Percentiles rank a stretch among this genome's conserved stretches.
Conservation (phyloP, 2,329 filamentous ascomycete species). For the Dryadomyces sulphureus region DNA sequence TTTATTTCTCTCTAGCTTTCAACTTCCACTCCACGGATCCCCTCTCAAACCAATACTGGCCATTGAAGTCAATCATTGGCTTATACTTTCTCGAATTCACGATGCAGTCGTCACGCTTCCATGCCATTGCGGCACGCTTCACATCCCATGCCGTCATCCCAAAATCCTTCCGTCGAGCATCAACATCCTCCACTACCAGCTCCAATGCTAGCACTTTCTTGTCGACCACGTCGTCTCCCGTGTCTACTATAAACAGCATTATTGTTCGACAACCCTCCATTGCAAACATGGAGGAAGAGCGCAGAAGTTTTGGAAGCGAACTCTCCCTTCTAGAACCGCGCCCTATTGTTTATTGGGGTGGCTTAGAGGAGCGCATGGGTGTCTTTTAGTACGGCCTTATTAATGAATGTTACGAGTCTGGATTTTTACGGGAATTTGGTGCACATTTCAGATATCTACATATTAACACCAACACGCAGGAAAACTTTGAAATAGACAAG, state of each 20-base stretch:
- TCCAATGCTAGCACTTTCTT: constrained; percentile 23
- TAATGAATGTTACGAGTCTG: not conserved
- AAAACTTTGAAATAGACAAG: too few species aligned
- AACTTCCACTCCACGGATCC: not conserved
- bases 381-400: constrained; percentile 12
- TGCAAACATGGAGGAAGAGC: constrained; percentile 42
- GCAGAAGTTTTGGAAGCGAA: constrained; percentile 33
- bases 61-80: not conserved
- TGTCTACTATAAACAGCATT: constrained; percentile 41
- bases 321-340: constrained; percentile 45
- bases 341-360: constrained; percentile 48
- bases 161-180: constrained; percentile 36
- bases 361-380: constrained; percentile 45
- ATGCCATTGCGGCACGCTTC: constrained; percentile 35
- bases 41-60: not conserved
- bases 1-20: not conserved
- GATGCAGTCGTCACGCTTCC: constrained; percentile 35
- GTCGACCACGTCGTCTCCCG: constrained; percentile 29
- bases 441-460: too few species aligned
- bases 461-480: too few species aligned
- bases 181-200: constrained; percentile 21
- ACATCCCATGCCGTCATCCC: constrained; percentile 32
- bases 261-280: constrained; percentile 43
- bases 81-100: constrained; percentile 11
- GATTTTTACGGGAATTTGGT: too few species aligned